Base-by-base conservation (phyloP, 2,329 filamentous ascomycete species). In the Sporothrix variecibatus region DNA sequence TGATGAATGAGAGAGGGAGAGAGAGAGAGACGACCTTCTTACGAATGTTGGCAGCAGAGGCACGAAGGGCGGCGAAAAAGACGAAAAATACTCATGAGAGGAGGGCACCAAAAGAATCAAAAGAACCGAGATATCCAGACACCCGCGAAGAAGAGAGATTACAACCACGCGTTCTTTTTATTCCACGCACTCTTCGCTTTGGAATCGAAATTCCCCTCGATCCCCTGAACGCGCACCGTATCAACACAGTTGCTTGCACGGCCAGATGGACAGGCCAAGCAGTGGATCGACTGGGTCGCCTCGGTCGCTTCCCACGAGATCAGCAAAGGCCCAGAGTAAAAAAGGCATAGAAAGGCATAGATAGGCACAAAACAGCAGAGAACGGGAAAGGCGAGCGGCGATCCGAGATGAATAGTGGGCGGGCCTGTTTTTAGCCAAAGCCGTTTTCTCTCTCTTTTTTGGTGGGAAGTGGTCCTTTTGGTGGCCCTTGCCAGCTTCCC, bases 321-420 rank as follows among this genome's bases (percentile, higher is more conserved):
- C 62, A 46, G 62, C 60, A 56, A 23, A 23, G 12, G 5, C 51
- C 1, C 51, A 12, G 12, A 56, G n/a, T 34, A 15, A 64, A 17
- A 60, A 28, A 60, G 56, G 31, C 60, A 40, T 20, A 12, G 8
- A n/a, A 20, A 34, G 15, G 6, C 28, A 60, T 11, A 58, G 34
- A 58, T 31, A 60, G 56, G 3, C 38, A 43, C 49, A 56, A 38
- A 53, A 53, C 23, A 28, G n/a, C 43, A 46, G 20, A 17, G 15
- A 58, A 20, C 34, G 53, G 69, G 38, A 26, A 71, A 60, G 17
- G 15, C 69, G 12, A 71, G 69, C 68, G 53, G 23, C 69, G 53
- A 62, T 71, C 69, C 69, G 69, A 71, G 69, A 71, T 71, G 53
- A 71, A 62, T 43, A 60, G 53, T 62, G 53, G 69, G 68, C 68